phyloP scores from a whole-genome alignment of 2,329 filamentous ascomycete genomes.

The Aspergillus sp. region DNA sequence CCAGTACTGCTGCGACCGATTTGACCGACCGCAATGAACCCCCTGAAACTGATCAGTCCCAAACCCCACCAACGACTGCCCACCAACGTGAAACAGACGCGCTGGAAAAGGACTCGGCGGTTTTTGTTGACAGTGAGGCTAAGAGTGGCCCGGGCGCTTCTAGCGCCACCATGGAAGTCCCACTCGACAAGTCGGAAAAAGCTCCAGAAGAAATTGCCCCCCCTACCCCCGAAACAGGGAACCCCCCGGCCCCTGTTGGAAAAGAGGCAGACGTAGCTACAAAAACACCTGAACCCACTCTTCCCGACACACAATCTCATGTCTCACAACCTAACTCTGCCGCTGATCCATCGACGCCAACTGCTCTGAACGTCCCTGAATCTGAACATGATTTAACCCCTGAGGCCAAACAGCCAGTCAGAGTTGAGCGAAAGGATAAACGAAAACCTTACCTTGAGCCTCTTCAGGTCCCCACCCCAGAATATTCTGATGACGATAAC shows the following conservation, averaged over 20 bases:
- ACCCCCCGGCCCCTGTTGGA: constrained; percentile 10
- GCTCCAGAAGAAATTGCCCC: constrained; percentile 19
- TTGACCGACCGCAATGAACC: constrained; percentile 8
- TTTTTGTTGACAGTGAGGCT: constrained; percentile 16
- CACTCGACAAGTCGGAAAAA: constrained; percentile 21
- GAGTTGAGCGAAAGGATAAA: constrained; percentile 24
- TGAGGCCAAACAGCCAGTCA: constrained; percentile 12
- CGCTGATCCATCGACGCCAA: constrained; percentile 15
- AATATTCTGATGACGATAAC: constrained; percentile 39
- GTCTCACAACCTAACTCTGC: constrained; percentile 10
- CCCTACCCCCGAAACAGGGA: constrained; percentile 13
- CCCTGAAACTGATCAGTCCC: constrained; percentile 6
- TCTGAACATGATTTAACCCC: constrained; percentile 5
- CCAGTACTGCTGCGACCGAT: constrained; percentile 7
- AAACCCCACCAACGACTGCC: constrained; percentile 13
- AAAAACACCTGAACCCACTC: constrained; percentile 12
- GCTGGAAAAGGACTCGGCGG: constrained; percentile 18
- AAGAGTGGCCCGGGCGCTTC: constrained; percentile 24
- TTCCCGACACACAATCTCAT: constrained; percentile 13
- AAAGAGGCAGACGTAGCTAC: constrained; percentile 10
- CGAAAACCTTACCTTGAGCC: constrained; percentile 44
- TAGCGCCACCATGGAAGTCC: constrained; percentile 23
- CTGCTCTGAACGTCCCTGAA: constrained; percentile 18
- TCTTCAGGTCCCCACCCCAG: constrained; percentile 42
- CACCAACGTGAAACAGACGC: constrained; percentile 15